A percentile compares a stretch with the other conserved stretches of the same genome.
These are phyloP conservation scores for Excoecaria cochinchinensis DNA, from an alignment of 345 rosid species.

Conservation along the genomic window DNA sequence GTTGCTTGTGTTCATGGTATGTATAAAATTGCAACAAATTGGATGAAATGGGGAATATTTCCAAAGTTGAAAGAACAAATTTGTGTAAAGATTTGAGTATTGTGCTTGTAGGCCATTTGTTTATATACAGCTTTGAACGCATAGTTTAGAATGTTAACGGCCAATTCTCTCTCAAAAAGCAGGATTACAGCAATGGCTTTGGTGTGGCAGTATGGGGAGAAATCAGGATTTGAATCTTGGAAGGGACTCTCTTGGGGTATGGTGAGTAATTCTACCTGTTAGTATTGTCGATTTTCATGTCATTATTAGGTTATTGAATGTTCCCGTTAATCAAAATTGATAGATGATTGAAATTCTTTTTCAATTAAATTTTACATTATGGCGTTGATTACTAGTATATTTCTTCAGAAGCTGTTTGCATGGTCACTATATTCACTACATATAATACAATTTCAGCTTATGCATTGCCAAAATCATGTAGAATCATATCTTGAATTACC, in stretches of 20 bases:
- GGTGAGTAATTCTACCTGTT: constrained; percentile 47
- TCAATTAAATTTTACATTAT: neutral
- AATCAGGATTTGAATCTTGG: constrained; percentile 81
- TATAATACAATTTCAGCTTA: neutral
- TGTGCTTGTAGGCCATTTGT: neutral
- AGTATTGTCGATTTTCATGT: neutral
- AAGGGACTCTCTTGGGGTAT: constrained; percentile 98
- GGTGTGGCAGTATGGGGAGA: constrained; percentile 97
- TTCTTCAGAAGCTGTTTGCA: neutral
- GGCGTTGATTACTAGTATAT: neutral
- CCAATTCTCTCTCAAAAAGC: constrained; percentile 14
- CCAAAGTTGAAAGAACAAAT: neutral
- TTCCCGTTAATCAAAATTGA: neutral
- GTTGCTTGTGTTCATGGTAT: neutral
- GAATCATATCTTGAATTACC: neutral
- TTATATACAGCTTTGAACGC: neutral
- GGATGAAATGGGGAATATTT: neutral
- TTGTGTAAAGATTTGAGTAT: neutral
- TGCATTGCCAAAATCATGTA: neutral
- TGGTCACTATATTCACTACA: neutral
- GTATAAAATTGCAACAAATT: neutral
- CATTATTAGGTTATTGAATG: neutral
- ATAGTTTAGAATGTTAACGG: neutral
- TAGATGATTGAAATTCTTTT: neutral
- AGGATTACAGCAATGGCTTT: constrained; percentile 92